Evolutionary conservation across 192 early-diverging fungal genomes (phyloP).

Genomic region (Entomortierella parvispora): DNA sequence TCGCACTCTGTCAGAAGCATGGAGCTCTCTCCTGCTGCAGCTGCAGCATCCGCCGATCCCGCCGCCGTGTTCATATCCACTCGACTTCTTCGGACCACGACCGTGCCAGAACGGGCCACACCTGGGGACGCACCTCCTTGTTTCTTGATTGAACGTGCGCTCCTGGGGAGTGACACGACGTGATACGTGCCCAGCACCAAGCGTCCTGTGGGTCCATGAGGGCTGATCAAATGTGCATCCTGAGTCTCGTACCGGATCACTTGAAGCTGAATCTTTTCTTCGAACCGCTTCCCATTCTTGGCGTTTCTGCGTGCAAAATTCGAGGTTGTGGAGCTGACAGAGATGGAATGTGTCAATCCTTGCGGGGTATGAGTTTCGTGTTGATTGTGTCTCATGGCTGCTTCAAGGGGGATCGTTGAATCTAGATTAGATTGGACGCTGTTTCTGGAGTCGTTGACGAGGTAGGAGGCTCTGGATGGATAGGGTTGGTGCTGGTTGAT

Average conservation of each 20-base stretch:
- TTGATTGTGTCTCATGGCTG: slow-evolving; percentile 22
- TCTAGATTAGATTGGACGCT: slow-evolving; percentile 12
- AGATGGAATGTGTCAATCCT: slow-evolving; percentile 28
- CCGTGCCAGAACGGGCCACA: slow-evolving; percentile 37
- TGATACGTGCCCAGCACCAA: slow-evolving; percentile 42
- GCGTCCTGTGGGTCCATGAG: slow-evolving; percentile 34
- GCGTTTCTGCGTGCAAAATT: slow-evolving; percentile 26
- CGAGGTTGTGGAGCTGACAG: slow-evolving; percentile 44
- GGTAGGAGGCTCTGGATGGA: neutral
- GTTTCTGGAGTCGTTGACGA: neutral
- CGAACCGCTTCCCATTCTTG: slow-evolving; percentile 36
- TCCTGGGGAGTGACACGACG: slow-evolving; percentile 29
- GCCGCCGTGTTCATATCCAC: slow-evolving; percentile 5
- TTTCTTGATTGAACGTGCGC: slow-evolving; percentile 31
- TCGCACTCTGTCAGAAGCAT: slow-evolving; percentile 49
- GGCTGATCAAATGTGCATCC: slow-evolving; percentile 38
- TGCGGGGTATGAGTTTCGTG: slow-evolving; percentile 28
- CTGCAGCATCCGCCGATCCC: neutral
- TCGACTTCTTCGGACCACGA: slow-evolving; percentile 31
- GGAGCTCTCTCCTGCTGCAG: slow-evolving; percentile 21
- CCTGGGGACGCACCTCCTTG: slow-evolving; percentile 8
- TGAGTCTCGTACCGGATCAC: slow-evolving; percentile 45
- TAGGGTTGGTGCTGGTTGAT: neutral
- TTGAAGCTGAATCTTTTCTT: slow-evolving; percentile 49
- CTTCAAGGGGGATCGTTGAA: slow-evolving; percentile 35